A percentile compares a stretch with the other conserved stretches of the same genome.
phyloP scores from a whole-genome alignment of 345 rosid species.

The Eucalyptus marginata region DNA sequence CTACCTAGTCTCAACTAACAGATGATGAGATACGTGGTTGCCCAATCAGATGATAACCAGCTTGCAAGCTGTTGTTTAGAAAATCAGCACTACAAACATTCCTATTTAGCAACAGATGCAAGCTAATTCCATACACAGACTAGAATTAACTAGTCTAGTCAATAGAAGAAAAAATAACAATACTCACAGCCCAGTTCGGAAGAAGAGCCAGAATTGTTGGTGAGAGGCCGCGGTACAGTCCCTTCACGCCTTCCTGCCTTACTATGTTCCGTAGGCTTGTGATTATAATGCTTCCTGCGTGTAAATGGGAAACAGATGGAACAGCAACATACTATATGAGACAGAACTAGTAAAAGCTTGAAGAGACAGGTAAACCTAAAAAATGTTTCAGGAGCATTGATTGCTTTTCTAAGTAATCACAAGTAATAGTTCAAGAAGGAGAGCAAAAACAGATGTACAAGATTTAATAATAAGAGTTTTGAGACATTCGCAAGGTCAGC shows the following conservation, averaged over 20 bases:
- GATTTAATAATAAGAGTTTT: not conserved
- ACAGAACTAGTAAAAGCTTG: not conserved
- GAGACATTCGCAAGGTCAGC: not conserved
- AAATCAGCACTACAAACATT: not conserved
- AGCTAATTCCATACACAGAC: not conserved
- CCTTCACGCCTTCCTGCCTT: constrained; percentile 63
- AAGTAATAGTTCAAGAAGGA: not conserved
- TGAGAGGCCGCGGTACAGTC: constrained; percentile 91
- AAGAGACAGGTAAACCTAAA: not conserved
- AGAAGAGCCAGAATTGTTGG: constrained; percentile 89
- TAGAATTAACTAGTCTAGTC: not conserved
- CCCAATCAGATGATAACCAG: not conserved
- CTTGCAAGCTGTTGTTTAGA: not conserved
- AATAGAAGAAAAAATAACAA: not conserved
- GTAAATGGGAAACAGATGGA: not conserved
- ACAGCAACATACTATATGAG: not conserved
- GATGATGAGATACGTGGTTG: not conserved
- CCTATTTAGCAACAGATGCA: not conserved
- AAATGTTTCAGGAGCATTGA: not conserved
- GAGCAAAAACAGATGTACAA: not conserved
- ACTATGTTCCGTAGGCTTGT: constrained; percentile 54
- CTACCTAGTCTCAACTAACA: not conserved
- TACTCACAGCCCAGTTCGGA: constrained; percentile 96
- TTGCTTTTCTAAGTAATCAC: not conserved
- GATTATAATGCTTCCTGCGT: constrained; percentile 66